These are phyloP conservation scores for Helianthus tuberosus DNA, from an alignment of 129 eudicot genomes.

Conservation along the genomic window DNA sequence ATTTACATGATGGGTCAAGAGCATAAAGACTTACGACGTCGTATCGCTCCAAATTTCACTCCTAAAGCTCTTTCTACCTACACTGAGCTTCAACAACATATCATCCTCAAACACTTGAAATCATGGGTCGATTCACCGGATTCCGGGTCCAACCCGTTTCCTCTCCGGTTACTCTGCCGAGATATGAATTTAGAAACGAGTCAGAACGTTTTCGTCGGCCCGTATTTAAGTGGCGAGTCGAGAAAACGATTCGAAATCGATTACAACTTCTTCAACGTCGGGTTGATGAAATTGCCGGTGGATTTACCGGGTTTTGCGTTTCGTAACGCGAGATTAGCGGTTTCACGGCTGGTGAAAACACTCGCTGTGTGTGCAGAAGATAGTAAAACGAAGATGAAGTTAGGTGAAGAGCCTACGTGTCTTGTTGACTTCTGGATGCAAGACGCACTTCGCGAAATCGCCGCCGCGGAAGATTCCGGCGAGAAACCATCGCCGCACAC, in stretches of 20 bases:
- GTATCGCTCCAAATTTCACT: constrained; percentile 82
- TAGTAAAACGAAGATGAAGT: constrained; percentile 53
- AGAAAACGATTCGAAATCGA: constrained; percentile 56
- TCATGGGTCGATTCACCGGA: constrained; percentile 39
- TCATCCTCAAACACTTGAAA: constrained; percentile 52
- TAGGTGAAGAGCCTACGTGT: constrained; percentile 58
- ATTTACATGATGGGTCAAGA: constrained; percentile 84
- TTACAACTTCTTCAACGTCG: constrained; percentile 73
- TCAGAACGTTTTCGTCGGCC: constrained; percentile 83
- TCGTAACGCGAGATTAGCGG: constrained; percentile 70
- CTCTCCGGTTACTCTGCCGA: constrained; percentile 59
- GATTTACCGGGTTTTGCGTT: constrained; percentile 81
- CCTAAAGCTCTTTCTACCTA: constrained; percentile 70
- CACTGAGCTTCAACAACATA: constrained; percentile 57
- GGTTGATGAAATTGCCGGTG: constrained; percentile 70
- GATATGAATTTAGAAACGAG: constrained; percentile 90
- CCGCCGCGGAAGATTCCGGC: constrained; percentile 31
- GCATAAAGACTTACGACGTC: constrained; percentile 88
- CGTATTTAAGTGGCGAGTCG: constrained; percentile 45
- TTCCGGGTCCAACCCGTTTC: constrained; percentile 27
- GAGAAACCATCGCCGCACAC: constrained; percentile 39
- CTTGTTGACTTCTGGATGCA: constrained; percentile 90
- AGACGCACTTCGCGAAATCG: constrained; percentile 49
- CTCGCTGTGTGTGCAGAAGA: constrained; percentile 61
- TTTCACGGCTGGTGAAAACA: constrained; percentile 51